phyloP scores from a whole-genome alignment of 2,329 filamentous ascomycete genomes.

The Periconia sp. region DNA sequence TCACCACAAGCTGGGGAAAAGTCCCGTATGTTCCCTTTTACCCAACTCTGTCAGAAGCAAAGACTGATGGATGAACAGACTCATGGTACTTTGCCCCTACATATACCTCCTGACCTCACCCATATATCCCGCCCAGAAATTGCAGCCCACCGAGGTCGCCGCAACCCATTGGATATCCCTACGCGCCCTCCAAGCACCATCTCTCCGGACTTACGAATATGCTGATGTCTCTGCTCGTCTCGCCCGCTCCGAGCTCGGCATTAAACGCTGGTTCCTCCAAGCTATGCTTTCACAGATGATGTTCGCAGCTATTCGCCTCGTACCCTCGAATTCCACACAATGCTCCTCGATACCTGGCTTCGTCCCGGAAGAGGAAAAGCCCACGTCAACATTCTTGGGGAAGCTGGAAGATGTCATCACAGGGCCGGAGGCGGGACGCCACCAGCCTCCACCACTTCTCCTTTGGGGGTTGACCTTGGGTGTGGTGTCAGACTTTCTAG shows the following conservation, averaged over 20 bases:
- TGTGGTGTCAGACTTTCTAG: slow-evolving; percentile 70
- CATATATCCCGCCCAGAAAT: slow-evolving; percentile 60
- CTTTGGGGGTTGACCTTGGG: slow-evolving; percentile 74
- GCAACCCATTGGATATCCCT: slow-evolving; percentile 73
- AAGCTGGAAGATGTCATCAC: slow-evolving; percentile 23
- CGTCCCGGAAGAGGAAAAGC: slow-evolving; percentile 37
- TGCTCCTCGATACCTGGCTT: slow-evolving; percentile 61
- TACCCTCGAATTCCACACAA: slow-evolving; percentile 66
- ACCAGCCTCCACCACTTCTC: slow-evolving; percentile 58
- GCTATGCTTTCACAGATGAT: slow-evolving; percentile 69
- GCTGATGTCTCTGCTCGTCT: slow-evolving; percentile 70
- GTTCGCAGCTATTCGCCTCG: slow-evolving; percentile 68
- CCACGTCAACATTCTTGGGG: slow-evolving; percentile 13
- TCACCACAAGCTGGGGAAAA: slow-evolving; percentile 71
- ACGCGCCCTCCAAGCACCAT: slow-evolving; percentile 64
- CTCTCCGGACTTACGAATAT: slow-evolving; percentile 65
- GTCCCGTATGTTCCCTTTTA: slow-evolving; percentile 56
- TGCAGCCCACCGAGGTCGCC: slow-evolving; percentile 73
- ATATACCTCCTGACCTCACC: slow-evolving; percentile 67
- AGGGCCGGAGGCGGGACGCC: slow-evolving; percentile 35
- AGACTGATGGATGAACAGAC: slow-evolving; percentile 45
- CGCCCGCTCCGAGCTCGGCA: slow-evolving; percentile 60
- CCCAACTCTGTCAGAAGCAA: not conserved
- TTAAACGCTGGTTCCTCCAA: slow-evolving; percentile 61
- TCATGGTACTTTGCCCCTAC: slow-evolving; percentile 74